Conservation (phyloP, 208 protist genomes). For the Trypanosoma melophagium region DNA sequence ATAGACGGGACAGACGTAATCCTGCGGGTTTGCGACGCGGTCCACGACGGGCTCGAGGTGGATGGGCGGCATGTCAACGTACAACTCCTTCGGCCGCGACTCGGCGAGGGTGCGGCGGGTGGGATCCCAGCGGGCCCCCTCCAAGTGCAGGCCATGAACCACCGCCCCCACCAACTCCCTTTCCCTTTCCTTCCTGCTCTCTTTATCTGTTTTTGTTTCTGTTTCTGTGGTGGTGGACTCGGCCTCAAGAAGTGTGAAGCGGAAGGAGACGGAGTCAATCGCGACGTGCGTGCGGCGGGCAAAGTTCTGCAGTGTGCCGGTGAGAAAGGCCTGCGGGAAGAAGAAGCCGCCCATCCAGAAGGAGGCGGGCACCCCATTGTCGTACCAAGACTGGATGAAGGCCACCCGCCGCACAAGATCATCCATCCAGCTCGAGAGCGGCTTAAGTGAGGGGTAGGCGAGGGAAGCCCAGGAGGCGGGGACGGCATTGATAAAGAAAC, state of each 20-base stretch:
- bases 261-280: slow-evolving; percentile 96
- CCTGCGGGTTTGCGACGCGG: slow-evolving; percentile 39
- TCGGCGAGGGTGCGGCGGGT: slow-evolving; percentile 77
- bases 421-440: slow-evolving; percentile 95
- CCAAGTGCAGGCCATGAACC: slow-evolving; percentile 95
- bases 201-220: too few relatives aligned
- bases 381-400: slow-evolving; percentile 92
- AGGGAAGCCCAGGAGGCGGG: slow-evolving; percentile 82
- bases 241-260: slow-evolving; percentile 74
- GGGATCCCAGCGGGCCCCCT: slow-evolving; percentile 95
- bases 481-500: slow-evolving; percentile 96
- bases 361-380: slow-evolving; percentile 70
- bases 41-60: slow-evolving; percentile 89
- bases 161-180: slow-evolving; percentile 57
- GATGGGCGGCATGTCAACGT: slow-evolving; percentile 91
- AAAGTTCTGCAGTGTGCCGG: slow-evolving; percentile 96
- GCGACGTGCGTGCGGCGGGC: slow-evolving; percentile 92
- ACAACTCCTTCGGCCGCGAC: slow-evolving; percentile 95
- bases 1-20: slow-evolving; percentile 97
- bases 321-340: slow-evolving; percentile 97
- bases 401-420: slow-evolving; percentile 90
- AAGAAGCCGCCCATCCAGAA: slow-evolving; percentile 98
- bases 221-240: slow-evolving; percentile 9
- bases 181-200: too few relatives aligned
- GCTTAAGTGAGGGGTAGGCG: slow-evolving; percentile 96